These are phyloP conservation scores for Fusarium sp. DNA, from an alignment of 2,329 filamentous ascomycete species.

Conservation along the genomic window DNA sequence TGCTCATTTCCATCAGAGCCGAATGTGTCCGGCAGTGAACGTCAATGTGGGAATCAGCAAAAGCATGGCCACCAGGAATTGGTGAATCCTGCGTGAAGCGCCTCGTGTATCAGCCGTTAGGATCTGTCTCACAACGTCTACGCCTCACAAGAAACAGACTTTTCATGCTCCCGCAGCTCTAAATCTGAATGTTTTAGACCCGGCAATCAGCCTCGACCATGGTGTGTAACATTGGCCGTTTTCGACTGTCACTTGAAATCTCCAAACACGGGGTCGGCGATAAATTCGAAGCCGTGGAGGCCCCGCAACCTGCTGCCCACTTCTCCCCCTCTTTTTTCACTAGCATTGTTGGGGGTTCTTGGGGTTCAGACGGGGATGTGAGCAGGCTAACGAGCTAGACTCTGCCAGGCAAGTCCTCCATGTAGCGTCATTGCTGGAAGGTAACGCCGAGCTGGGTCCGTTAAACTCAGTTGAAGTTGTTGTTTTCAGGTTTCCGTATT, in stretches of 20 bases:
- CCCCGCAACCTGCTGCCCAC: slow-evolving; percentile 16
- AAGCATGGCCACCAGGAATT: slow-evolving; percentile 8
- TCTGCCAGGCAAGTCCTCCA: slow-evolving; percentile 19
- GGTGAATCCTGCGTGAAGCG: slow-evolving; percentile 15
- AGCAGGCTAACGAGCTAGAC: slow-evolving; percentile 29
- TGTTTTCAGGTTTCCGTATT: slow-evolving; percentile 23
- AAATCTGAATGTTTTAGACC: slow-evolving; percentile 9
- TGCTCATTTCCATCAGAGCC: slow-evolving; percentile 21
- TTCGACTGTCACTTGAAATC: slow-evolving; percentile 26
- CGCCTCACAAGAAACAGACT: slow-evolving; percentile 23
- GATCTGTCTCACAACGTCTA: slow-evolving; percentile 9
- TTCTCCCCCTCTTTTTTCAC: slow-evolving; percentile 17
- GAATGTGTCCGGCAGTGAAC: slow-evolving; percentile 17
- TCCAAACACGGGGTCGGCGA: slow-evolving; percentile 41
- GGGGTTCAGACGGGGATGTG: slow-evolving; percentile 32
- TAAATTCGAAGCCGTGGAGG: slow-evolving; percentile 34
- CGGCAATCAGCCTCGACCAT: slow-evolving; percentile 10
- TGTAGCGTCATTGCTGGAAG: slow-evolving; percentile 30
- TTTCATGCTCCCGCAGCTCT: not conserved
- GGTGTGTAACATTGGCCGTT: slow-evolving; percentile 30
- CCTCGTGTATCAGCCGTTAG: slow-evolving; percentile 40
- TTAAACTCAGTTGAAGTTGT: slow-evolving; percentile 3
- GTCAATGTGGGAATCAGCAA: slow-evolving; percentile 7
- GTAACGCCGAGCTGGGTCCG: slow-evolving; percentile 42
- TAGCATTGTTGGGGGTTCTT: slow-evolving; percentile 37